Conservation (phyloP, 164 flowering plant genomes). For the Sedum album region DNA sequence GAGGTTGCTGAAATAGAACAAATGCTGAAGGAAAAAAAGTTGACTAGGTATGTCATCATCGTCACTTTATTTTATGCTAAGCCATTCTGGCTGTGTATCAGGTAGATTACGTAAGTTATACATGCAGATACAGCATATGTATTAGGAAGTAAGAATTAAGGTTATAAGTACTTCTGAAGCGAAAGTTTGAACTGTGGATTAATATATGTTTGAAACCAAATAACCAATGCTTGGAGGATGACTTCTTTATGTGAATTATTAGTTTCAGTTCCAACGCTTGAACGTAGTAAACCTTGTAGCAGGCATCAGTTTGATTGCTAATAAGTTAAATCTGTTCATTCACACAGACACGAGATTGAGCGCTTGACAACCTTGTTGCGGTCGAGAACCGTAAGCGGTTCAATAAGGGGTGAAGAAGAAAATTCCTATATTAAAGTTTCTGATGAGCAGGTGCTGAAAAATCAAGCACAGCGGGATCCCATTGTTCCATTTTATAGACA, state of each 20-base stretch:
- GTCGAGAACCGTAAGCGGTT: constrained; percentile 43
- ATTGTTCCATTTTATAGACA: background rate
- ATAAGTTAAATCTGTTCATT: background rate
- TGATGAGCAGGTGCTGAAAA: background rate
- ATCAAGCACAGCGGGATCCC: background rate
- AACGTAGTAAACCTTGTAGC: background rate
- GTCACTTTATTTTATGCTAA: no score
- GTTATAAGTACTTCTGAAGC: no score
- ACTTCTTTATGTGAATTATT: no score
- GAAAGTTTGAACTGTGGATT: no score
- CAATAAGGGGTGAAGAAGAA: constrained; percentile 22
- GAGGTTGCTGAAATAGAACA: constrained; percentile 49
- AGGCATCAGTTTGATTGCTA: background rate
- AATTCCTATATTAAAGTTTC: constrained; percentile 11
- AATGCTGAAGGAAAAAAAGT: constrained; percentile 59
- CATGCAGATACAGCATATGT: no score
- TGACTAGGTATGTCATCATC: constrained; percentile 54
- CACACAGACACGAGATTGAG: constrained; percentile 65
- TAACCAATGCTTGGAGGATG: no score
- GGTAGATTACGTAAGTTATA: no score
- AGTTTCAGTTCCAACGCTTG: background rate
- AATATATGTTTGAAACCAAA: background rate
- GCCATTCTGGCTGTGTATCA: no score
- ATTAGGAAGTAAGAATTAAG: no score
- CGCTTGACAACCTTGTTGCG: constrained; percentile 58